phyloP scores from a whole-genome alignment of 805 yeast genomes.

The Yueomyces sp. region DNA sequence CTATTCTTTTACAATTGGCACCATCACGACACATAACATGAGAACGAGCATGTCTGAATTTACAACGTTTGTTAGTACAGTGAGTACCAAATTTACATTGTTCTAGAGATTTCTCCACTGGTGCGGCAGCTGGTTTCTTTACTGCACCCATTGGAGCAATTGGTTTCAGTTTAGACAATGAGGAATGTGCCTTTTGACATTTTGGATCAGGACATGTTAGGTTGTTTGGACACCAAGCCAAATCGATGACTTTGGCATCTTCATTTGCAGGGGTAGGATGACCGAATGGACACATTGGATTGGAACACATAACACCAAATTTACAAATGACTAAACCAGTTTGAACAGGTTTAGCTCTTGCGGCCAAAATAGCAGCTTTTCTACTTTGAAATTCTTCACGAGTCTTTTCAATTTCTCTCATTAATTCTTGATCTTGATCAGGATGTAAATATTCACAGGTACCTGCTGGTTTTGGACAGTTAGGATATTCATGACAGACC shows the following conservation, averaged over 20 bases:
- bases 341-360: constrained; percentile 26
- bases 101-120: constrained; percentile 45
- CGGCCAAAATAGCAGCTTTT: constrained; percentile 24
- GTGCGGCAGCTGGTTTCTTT: constrained; percentile 5
- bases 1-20: constrained; percentile 58
- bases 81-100: constrained; percentile 69
- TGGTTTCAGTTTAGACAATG: constrained; percentile 40
- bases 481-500: constrained; percentile 59
- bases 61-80: constrained; percentile 70
- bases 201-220: constrained; percentile 44
- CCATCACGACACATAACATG: constrained; percentile 74
- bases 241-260: constrained; percentile 50
- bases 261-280: constrained; percentile 84
- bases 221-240: constrained; percentile 69
- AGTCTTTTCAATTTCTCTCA: constrained; percentile 52
- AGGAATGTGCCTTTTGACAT: constrained; percentile 75
- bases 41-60: constrained; percentile 72
- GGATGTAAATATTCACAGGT: constrained; percentile 78
- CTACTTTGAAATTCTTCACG: constrained; percentile 38
- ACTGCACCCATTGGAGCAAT: constrained; percentile 21
- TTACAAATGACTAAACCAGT: constrained; percentile 55
- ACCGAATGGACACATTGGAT: constrained; percentile 73
- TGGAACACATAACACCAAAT: constrained; percentile 62
- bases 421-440: constrained; percentile 65
- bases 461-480: constrained; percentile 68